Percentiles rank a stretch among this genome's conserved stretches.
Evolutionary conservation across 345 rosid species (phyloP).

Genomic region (Corchorus olitorius): DNA sequence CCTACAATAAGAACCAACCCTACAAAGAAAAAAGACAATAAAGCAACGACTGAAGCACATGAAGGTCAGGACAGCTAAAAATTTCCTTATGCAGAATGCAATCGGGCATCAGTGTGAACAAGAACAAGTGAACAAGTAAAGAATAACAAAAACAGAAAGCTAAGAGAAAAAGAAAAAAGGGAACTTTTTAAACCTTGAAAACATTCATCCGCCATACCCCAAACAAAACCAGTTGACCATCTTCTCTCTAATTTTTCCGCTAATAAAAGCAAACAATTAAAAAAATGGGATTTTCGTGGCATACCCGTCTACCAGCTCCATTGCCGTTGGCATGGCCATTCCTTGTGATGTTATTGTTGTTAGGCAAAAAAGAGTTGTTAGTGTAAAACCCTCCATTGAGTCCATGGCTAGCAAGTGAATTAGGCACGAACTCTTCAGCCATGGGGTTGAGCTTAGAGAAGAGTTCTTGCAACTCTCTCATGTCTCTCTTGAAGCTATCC

Average conservation of each 20-base stretch:
- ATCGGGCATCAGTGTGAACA: too few species aligned
- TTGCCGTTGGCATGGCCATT: slow-evolving; percentile 47
- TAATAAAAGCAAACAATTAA: neutral
- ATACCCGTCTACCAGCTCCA: slow-evolving; percentile 56
- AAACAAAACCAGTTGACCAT: neutral
- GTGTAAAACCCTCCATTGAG: slow-evolving; percentile 44
- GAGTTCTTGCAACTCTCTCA: slow-evolving; percentile 82
- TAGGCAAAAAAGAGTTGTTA: slow-evolving; percentile 33
- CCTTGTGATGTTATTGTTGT: slow-evolving; percentile 29
- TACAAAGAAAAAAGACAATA: neutral
- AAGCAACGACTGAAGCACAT: neutral
- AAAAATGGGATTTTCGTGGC: slow-evolving; percentile 6
- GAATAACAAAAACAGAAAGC: slow-evolving; percentile 1
- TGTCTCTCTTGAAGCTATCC: slow-evolving; percentile 57
- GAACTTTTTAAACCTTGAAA: neutral
- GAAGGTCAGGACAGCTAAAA: neutral
- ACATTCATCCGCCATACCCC: slow-evolving; percentile 1
- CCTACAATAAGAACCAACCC: neutral
- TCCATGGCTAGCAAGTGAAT: slow-evolving; percentile 49
- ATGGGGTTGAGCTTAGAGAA: slow-evolving; percentile 90
- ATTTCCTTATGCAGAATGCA: neutral
- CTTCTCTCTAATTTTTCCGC: neutral
- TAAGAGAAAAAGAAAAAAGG: neutral
- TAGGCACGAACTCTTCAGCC: slow-evolving; percentile 95
- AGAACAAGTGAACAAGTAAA: too few species aligned